These are phyloP conservation scores for Colletotrichum sp. DNA, from an alignment of 2,329 filamentous ascomycete species.

Conservation along the genomic window DNA sequence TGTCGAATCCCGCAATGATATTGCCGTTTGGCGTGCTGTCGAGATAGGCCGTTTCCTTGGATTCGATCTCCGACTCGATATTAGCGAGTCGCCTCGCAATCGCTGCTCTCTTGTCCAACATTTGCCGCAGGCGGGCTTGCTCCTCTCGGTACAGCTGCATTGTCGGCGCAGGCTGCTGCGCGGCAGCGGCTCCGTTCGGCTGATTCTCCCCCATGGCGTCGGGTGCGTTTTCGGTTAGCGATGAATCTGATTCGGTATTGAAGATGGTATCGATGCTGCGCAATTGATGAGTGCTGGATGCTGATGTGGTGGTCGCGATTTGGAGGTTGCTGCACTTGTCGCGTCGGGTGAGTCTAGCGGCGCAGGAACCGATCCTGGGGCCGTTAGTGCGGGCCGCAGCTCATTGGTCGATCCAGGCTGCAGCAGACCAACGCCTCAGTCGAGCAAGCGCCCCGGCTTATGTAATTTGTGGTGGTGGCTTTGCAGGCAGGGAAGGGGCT, in stretches of 20 bases:
- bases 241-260: not conserved
- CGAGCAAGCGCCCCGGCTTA: not conserved
- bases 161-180: conserved; percentile 31
- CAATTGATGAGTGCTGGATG: not conserved
- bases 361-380: not conserved
- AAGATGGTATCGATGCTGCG: not conserved
- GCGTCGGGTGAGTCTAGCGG: not conserved
- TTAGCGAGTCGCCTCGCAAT: conserved; percentile 38
- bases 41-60: conserved; percentile 85
- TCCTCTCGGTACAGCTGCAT: conserved; percentile 57
- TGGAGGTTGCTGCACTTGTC: not conserved
- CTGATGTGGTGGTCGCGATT: not conserved
- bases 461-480: not conserved
- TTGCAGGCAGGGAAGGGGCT: not conserved
- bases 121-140: conserved; percentile 51
- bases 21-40: conserved; percentile 90
- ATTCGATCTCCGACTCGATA: conserved; percentile 80
- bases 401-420: not conserved
- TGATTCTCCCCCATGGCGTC: conserved; percentile 21
- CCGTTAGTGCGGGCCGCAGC: not conserved
- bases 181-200: conserved; percentile 19
- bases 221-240: not conserved
- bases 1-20: conserved; percentile 97
- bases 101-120: conserved; percentile 43
- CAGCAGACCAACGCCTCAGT: not conserved